Base-by-base conservation (phyloP, 352 stramenopile species). In the Pilasporangium apinafurcum region DNA sequence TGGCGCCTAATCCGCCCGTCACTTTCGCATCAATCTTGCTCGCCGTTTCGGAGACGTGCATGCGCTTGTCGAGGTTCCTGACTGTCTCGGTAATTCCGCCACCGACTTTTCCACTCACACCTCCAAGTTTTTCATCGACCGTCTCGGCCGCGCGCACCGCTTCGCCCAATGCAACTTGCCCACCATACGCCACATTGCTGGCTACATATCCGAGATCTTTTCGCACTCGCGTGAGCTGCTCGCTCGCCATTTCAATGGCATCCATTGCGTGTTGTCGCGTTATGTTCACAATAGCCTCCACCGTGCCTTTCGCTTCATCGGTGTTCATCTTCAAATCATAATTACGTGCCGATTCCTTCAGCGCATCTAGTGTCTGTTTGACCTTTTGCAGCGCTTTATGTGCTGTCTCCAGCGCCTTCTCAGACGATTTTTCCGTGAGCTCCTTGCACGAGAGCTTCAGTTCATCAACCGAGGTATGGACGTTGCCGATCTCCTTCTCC, bases 21-120 rank as follows among this genome's bases (percentile, higher is more conserved):
- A 88, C 59, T 51, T 83, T 85, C 25, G 44, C 37, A 40, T 89
- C 77, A 13, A 89, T 64, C 54, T 74, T 80, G 1, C 37, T 47
- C 8, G 68, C 77, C 41, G 60, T 79, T 37, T 70, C 49, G 14
- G 67, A 68, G 43, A 89, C 71, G 12, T 67, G 54, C 50, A 84
- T 62, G 46, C 64, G 68, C 17, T 65, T 52, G 44, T 88, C 72
- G 34, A 88, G 34, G 21, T 62, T 65, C 48, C 63, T 70, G 12
- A 86, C 62, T 28, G 45, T 76, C 37, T 75, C 59, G 12, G 66
- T 65, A 14, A 86, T 61, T 21, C 48, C 59, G 18, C 59, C 52
- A 14, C 26, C 42, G 18, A 68, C 54, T 28, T 60, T 68, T 22
- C 33, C 50, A 26, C 42, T 74, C 29, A 71, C 67, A 8, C 68